Evolutionary conservation across 1,284 basidiomycete genomes (phyloP).

Genomic region (Moesziomyces sp.): DNA sequence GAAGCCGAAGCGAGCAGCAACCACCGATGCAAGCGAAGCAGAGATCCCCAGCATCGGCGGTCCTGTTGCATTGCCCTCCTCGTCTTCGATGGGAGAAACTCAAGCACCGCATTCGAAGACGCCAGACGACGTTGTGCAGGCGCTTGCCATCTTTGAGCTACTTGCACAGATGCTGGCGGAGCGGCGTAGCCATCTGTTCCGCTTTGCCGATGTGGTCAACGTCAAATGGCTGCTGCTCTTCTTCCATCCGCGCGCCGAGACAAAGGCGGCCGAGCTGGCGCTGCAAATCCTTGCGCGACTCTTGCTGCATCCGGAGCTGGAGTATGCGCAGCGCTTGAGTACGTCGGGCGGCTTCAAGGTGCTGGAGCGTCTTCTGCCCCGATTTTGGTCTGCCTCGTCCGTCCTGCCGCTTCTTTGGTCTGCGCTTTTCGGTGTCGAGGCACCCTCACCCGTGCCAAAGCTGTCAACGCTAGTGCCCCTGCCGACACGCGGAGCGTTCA

Average conservation of each 20-base stretch:
- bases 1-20: constrained; percentile 12
- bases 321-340: constrained; percentile 72
- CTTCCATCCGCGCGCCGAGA: constrained; percentile 54
- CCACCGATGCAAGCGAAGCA: not conserved
- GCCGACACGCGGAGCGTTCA: constrained; percentile 71
- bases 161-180: constrained; percentile 41
- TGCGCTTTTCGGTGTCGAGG: constrained; percentile 74
- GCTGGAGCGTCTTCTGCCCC: constrained; percentile 78
- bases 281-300: constrained; percentile 48
- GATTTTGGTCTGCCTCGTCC: constrained; percentile 75
- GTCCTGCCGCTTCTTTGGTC: constrained; percentile 74
- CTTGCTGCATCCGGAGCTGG: constrained; percentile 21
- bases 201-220: constrained; percentile 40
- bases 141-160: constrained; percentile 45
- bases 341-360: constrained; percentile 78
- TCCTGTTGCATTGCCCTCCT: not conserved
- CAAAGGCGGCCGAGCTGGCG: constrained; percentile 30
- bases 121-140: constrained; percentile 10
- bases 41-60: too few species aligned
- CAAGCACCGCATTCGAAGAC: not conserved
- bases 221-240: constrained; percentile 60
- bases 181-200: constrained; percentile 38
- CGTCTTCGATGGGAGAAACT: not conserved
- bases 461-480: constrained; percentile 73
- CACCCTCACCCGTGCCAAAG: constrained; percentile 70